phyloP scores from a whole-genome alignment of 495 filamentous ascomycete genomes.

The Hypoxylon trugodes region DNA sequence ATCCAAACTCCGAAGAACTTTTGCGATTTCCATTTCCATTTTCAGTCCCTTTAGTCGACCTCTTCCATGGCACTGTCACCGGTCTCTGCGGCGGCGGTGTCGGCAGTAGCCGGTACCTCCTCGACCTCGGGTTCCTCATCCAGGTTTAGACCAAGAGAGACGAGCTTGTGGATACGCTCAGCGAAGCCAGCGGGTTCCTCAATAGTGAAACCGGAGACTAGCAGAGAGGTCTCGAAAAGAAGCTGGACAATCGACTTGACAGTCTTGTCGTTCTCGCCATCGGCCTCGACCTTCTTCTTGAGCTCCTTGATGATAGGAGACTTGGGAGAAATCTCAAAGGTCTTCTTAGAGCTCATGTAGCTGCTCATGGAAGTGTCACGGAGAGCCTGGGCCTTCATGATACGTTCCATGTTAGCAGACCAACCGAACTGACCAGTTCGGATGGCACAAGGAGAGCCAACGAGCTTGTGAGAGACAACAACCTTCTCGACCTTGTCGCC shows the following conservation, averaged over 20 bases:
- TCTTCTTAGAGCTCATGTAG: constrained; percentile 99
- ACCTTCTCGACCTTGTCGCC: constrained; percentile 99
- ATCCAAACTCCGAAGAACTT: constrained; percentile 58
- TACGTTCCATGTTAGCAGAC: constrained; percentile 99
- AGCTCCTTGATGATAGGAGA: constrained; percentile 98
- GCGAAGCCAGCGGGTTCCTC: constrained; percentile 98
- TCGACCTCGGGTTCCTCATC: constrained; percentile 86
- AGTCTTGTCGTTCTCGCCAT: constrained; percentile 96
- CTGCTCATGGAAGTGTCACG: constrained; percentile 99
- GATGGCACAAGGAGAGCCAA: constrained; percentile 95
- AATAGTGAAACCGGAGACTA: constrained; percentile 99
- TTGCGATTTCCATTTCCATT: constrained; percentile 46
- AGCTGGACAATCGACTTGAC: constrained; percentile 99
- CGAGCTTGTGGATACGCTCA: constrained; percentile 98
- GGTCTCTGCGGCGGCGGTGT: constrained; percentile 61
- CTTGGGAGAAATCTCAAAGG: constrained; percentile 99
- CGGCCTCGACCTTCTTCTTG: constrained; percentile 96
- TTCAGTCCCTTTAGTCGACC: constrained; percentile 64
- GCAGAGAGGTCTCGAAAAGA: constrained; percentile 96
- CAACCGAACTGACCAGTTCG: constrained; percentile 99
- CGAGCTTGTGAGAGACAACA: constrained; percentile 97
- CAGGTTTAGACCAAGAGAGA: constrained; percentile 93
- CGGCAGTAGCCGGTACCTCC: constrained; percentile 67
- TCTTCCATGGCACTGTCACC: constrained; percentile 71
- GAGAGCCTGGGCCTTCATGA: constrained; percentile 99